Conservation (phyloP, 106 monocot genomes). For the Amphibolis antarctica region DNA sequence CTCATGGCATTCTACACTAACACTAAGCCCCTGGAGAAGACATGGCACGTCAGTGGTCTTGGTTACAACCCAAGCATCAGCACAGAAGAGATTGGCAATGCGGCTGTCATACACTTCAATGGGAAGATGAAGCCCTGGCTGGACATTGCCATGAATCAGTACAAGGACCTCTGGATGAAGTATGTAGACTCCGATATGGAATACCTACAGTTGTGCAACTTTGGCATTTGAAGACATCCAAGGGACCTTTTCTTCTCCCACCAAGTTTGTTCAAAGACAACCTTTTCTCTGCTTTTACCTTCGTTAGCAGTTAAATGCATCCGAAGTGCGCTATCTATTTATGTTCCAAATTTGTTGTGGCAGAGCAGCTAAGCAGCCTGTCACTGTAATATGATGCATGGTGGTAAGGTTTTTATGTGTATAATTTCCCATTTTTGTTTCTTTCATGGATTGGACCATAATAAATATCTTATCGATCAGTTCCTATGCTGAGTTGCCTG, state of each 20-base stretch:
- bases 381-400: not conserved
- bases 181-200: slow-evolving; percentile 94
- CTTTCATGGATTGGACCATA: too few species aligned
- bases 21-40: slow-evolving; percentile 81
- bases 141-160: slow-evolving; percentile 88
- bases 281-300: not conserved
- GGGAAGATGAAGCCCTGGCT: slow-evolving; percentile 99
- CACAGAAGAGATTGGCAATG: slow-evolving; percentile 56
- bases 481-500: too few species aligned
- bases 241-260: not conserved
- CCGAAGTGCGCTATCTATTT: not conserved
- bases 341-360: not conserved
- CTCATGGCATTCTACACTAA: slow-evolving; percentile 61
- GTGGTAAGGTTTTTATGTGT: not conserved
- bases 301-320: not conserved
- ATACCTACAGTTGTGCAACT: slow-evolving; percentile 84
- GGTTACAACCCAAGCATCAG: slow-evolving; percentile 84
- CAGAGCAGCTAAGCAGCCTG: slow-evolving; percentile 1
- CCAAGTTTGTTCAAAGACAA: slow-evolving; percentile 1
- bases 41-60: slow-evolving; percentile 92
- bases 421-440: too few species aligned
- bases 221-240: slow-evolving; percentile 40
- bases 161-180: slow-evolving; percentile 88
- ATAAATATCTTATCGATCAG: too few species aligned
- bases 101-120: slow-evolving; percentile 76